phyloP scores from a whole-genome alignment of 805 yeast genomes.

The Kodamaea hsintzibuensis region DNA sequence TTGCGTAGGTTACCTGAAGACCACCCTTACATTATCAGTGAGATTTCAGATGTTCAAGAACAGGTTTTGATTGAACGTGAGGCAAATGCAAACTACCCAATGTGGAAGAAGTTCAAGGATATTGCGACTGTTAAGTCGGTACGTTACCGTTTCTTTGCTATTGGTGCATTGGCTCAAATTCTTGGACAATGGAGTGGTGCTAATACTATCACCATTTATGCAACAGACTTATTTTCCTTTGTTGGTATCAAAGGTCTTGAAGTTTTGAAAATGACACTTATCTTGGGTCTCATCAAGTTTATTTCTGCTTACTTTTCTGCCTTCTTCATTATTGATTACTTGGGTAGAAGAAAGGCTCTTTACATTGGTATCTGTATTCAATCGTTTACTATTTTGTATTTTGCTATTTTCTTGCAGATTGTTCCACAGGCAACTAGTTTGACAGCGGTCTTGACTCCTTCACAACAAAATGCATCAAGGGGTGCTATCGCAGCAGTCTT shows the following conservation, averaged over 20 bases:
- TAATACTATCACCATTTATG: slow-evolving; percentile 25
- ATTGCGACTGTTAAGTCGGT: slow-evolving; percentile 26
- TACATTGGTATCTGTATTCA: slow-evolving; percentile 24
- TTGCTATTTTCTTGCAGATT: slow-evolving; percentile 23
- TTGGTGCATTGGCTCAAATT: slow-evolving; percentile 33
- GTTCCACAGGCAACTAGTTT: slow-evolving; percentile 36
- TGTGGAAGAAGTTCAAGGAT: slow-evolving; percentile 28
- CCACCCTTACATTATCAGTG: slow-evolving; percentile 52
- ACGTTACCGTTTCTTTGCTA: slow-evolving; percentile 45
- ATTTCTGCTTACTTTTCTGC: slow-evolving; percentile 23
- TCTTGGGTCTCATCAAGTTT: slow-evolving; percentile 26
- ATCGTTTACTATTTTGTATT: slow-evolving; percentile 19
- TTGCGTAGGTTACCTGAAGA: slow-evolving; percentile 46
- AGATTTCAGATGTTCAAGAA: slow-evolving; percentile 35
- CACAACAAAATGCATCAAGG: slow-evolving; percentile 39
- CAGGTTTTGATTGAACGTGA: slow-evolving; percentile 31
- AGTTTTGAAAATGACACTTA: slow-evolving; percentile 38
- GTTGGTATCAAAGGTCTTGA: slow-evolving; percentile 48
- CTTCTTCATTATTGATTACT: slow-evolving; percentile 24
- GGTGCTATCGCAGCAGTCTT: slow-evolving; percentile 54
- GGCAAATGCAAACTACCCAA: slow-evolving; percentile 19
- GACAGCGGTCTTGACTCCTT: slow-evolving; percentile 27
- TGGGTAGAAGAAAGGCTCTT: slow-evolving; percentile 24
- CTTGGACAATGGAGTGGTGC: slow-evolving; percentile 65
- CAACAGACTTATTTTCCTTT: slow-evolving; percentile 26